Evolutionary conservation across 169 alveolate genomes (phyloP).

Genomic region (Pseudocohnilembus persalinus): DNA sequence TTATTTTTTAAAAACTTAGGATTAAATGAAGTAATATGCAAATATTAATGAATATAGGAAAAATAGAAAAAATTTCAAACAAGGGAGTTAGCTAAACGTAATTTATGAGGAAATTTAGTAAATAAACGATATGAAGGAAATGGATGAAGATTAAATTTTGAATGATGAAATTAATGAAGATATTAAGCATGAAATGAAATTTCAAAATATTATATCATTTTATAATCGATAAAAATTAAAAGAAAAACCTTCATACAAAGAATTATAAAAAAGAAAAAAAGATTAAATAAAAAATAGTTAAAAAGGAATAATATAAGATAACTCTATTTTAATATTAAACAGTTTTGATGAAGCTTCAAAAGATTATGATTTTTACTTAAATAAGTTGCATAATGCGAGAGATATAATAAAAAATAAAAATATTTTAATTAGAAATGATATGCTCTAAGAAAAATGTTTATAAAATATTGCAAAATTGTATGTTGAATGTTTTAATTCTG

Average conservation of each 20-base stretch:
- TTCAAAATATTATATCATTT: neutral
- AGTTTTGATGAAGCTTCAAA: neutral
- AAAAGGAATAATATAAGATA: neutral
- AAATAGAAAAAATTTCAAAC: neutral
- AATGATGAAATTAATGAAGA: too few relatives aligned
- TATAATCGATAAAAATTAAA: too few relatives aligned
- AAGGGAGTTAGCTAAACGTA: neutral
- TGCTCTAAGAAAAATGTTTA: neutral
- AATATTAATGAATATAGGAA: too few relatives aligned
- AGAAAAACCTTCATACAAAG: too few relatives aligned
- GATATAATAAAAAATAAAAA: too few relatives aligned
- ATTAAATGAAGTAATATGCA: neutral
- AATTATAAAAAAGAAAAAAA: too few relatives aligned
- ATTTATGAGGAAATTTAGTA: neutral
- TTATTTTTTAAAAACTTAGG: neutral
- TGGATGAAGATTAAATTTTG: neutral
- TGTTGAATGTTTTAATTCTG: neutral
- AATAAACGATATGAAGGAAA: neutral
- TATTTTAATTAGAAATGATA: neutral
- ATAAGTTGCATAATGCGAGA: neutral
- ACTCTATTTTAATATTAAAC: too few relatives aligned
- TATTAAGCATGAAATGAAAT: neutral
- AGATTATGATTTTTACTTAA: neutral
- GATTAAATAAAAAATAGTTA: too few relatives aligned
- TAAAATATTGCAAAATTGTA: neutral